Conservation (phyloP, 345 rosid genomes). For the Microcos paniculata region DNA sequence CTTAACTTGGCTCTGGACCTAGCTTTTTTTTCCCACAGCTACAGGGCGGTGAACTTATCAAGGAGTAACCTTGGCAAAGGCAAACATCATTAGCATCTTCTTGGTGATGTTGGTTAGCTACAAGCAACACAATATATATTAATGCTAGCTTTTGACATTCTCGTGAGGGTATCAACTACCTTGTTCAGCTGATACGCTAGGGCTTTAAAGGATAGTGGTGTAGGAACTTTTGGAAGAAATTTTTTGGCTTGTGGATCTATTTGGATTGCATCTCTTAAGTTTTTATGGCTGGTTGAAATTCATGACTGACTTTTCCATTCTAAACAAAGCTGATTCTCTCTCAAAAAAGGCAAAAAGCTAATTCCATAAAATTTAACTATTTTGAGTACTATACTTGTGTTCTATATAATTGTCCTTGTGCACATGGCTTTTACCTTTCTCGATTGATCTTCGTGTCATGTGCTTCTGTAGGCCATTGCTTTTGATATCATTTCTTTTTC, state of each 20-base stretch:
- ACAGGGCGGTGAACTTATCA: background rate
- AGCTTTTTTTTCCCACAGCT: background rate
- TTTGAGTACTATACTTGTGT: background rate
- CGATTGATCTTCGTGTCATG: background rate
- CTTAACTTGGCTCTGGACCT: background rate
- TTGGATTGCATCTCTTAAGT: too few species aligned
- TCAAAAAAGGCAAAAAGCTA: too few species aligned
- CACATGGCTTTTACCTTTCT: background rate
- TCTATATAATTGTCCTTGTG: background rate
- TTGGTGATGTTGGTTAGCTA: too few species aligned
- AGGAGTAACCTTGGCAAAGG: conserved; percentile 2
- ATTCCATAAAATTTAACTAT: background rate
- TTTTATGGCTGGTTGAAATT: too few species aligned
- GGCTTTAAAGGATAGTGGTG: too few species aligned
- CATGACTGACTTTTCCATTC: background rate
- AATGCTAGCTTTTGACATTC: too few species aligned
- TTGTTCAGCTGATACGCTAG: background rate
- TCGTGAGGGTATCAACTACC: too few species aligned
- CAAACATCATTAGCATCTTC: background rate
- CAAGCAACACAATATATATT: too few species aligned
- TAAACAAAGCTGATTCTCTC: too few species aligned
- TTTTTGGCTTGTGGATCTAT: too few species aligned
- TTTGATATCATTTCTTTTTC: background rate
- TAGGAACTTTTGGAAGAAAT: too few species aligned
- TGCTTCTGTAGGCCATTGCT: background rate